These are phyloP conservation scores for Penicillium macrosclerotiorum DNA, from an alignment of 495 filamentous ascomycete species.

Conservation along the genomic window DNA sequence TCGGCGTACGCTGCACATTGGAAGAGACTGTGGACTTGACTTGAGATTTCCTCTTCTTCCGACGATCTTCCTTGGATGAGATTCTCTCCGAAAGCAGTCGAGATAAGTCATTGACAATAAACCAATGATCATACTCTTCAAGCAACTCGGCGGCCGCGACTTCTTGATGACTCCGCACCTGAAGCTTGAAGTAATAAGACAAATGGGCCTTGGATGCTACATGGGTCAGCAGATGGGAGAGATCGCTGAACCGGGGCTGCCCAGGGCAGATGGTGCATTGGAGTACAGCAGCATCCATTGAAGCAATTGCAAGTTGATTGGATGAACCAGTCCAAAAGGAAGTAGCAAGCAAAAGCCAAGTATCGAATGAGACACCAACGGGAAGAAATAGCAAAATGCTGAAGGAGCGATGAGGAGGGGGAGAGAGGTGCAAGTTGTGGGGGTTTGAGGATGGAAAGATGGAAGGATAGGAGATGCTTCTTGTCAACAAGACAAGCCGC, in stretches of 20 bases:
- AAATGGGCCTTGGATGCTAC: conserved; percentile 83
- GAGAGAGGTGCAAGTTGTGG: background rate
- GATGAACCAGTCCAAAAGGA: conserved; percentile 15
- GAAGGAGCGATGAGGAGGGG: conserved; percentile 15
- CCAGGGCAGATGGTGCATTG: conserved; percentile 78
- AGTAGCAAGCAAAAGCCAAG: conserved; percentile 27
- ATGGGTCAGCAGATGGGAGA: conserved; percentile 87
- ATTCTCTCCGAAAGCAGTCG: conserved; percentile 68
- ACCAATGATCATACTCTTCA: conserved; percentile 69
- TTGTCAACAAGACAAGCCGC: too few relatives aligned
- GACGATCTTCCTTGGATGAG: conserved; percentile 67
- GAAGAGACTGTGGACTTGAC: conserved; percentile 4
- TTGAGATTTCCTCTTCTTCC: conserved; percentile 35
- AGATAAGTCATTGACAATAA: conserved; percentile 59
- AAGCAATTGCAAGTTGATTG: conserved; percentile 5
- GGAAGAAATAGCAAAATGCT: conserved; percentile 7
- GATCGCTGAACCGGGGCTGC: conserved; percentile 75
- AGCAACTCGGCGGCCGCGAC: conserved; percentile 45
- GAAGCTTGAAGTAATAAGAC: conserved; percentile 67
- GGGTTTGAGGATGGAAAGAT: background rate
- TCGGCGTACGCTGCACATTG: background rate
- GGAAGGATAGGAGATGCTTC: background rate
- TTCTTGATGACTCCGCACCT: conserved; percentile 62
- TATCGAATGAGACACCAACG: conserved; percentile 3
- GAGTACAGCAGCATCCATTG: conserved; percentile 59